These are phyloP conservation scores for Mycena indigotica DNA, from an alignment of 768 basidiomycete genomes.

Conservation along the genomic window DNA sequence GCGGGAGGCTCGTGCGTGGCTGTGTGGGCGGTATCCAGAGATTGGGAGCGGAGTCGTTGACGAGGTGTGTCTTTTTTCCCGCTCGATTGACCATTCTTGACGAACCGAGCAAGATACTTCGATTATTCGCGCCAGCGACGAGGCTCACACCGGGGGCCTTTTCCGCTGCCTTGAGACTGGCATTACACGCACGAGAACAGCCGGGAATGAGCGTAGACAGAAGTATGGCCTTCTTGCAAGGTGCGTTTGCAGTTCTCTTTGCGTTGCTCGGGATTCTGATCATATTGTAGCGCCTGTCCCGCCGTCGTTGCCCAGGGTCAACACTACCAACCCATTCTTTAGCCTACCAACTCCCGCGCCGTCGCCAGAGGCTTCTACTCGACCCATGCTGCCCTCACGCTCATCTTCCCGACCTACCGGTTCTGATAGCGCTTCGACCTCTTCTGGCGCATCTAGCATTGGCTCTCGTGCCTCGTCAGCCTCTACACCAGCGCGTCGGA, in stretches of 20 bases:
- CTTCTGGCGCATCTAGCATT: slow-evolving; percentile 1
- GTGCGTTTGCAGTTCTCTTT: slow-evolving; percentile 34
- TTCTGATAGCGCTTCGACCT: background rate
- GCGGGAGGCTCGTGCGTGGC: slow-evolving; percentile 56
- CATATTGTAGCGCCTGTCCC: slow-evolving; percentile 1
- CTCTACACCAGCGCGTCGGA: background rate
- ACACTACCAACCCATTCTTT: slow-evolving; percentile 1
- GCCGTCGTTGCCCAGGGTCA: background rate
- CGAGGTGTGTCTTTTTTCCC: slow-evolving; percentile 2
- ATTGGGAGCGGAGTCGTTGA: slow-evolving; percentile 29
- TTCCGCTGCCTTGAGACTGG: slow-evolving; percentile 52
- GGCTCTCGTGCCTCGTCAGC: too few species aligned
- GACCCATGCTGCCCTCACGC: slow-evolving; percentile 5
- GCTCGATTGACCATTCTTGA: background rate
- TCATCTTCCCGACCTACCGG: background rate
- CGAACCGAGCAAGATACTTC: slow-evolving; percentile 32
- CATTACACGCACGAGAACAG: slow-evolving; percentile 39
- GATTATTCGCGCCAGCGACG: slow-evolving; percentile 41
- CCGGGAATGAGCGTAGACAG: slow-evolving; percentile 46
- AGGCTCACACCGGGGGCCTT: slow-evolving; percentile 51
- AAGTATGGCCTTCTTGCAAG: slow-evolving; percentile 54
- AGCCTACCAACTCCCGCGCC: slow-evolving; percentile 19
- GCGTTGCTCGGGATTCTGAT: background rate
- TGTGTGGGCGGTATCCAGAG: slow-evolving; percentile 47
- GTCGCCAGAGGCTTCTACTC: slow-evolving; percentile 12